Conservation (phyloP, 495 filamentous ascomycete genomes). For the Penicillium herquei region DNA sequence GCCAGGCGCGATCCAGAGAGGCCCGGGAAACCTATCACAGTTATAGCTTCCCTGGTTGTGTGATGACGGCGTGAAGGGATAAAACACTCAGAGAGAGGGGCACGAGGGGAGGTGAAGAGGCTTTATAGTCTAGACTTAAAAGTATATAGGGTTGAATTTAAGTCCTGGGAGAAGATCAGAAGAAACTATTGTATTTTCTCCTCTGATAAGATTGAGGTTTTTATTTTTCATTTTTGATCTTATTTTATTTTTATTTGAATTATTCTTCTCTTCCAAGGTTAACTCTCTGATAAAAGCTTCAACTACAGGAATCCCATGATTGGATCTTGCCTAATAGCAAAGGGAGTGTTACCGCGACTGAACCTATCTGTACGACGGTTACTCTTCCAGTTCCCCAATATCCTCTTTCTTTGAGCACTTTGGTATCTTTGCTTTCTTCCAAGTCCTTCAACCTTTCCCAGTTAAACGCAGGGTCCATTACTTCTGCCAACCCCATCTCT, state of each 20-base stretch:
- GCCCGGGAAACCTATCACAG: conserved; percentile 15
- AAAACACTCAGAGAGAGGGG: not conserved
- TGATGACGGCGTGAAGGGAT: conserved; percentile 14
- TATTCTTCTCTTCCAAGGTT: not conserved
- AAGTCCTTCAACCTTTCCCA: not conserved
- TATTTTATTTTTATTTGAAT: too few relatives aligned
- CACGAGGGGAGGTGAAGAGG: not conserved
- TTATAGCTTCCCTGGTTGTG: conserved; percentile 10
- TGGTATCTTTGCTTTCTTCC: not conserved
- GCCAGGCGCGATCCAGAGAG: conserved; percentile 1
- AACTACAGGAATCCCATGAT: not conserved
- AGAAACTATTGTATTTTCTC: not conserved
- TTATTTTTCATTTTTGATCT: not conserved
- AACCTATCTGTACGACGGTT: conserved; percentile 22
- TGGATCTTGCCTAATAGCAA: not conserved
- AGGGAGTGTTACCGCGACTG: conserved; percentile 2
- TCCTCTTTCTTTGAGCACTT: conserved; percentile 4
- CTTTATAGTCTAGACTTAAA: conserved; percentile 6
- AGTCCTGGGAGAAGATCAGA: not conserved
- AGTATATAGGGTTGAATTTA: not conserved
- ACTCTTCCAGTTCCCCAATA: conserved; percentile 4
- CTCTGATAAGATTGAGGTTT: not conserved
- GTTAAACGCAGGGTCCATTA: conserved; percentile 19
- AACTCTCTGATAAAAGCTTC: too few relatives aligned
- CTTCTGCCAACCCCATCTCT: conserved; percentile 16